Base-by-base conservation (phyloP, 164 flowering plant species). In the Berberis thunbergii region DNA sequence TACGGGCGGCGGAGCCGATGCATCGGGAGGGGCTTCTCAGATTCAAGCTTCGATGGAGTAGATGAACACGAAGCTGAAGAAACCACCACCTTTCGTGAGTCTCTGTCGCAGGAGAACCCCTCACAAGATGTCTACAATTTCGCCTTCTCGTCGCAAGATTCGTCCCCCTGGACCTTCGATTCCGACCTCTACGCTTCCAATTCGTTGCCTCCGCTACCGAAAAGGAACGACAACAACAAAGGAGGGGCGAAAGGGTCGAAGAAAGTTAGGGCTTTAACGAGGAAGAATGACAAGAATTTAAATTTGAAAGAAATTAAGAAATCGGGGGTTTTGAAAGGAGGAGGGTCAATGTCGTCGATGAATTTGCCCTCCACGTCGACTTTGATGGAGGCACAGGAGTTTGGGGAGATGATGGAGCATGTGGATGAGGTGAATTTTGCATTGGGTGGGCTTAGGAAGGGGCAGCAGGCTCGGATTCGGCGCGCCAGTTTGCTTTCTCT, bases 341-440 rank as follows among this genome's bases (percentile, higher is more conserved):
- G 5, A 43, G 43, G 73, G 70, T 62, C 64, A 67, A 39, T 59
- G 56, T 60, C 70, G 46, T 45, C 13, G 57, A 9, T 66, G 4
- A 60, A 6, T 1, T 48, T 56, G 59, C 11, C 45, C 7, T 2
- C 69, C 8, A 82, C 98, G 43, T 72, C 87, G 64, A 86, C 96
- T 4, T 73, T 90, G 76, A 87, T 93, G 98, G 98, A 93, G 74
- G 85, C 96, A 40, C 98, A 91, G 71, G 98, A 94, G 73, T 87
- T 74, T 52, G 97, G 97, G 67, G 96, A 91, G 73, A 91, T 91
- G 97, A 91, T 88, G 95, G 98, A 94, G 80, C 89, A 87, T 48
- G 85, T 77, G 49, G 98, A 94, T 60, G 97, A 94, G 82, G 91
- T 91, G 49, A 80, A 87, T 78, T 94, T 88, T 53, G 98, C 96